Evolutionary conservation across 2,329 filamentous ascomycete species (phyloP), one percentile per base, ranked within the genome.

Genomic region (Elsinoe fawcettii): DNA sequence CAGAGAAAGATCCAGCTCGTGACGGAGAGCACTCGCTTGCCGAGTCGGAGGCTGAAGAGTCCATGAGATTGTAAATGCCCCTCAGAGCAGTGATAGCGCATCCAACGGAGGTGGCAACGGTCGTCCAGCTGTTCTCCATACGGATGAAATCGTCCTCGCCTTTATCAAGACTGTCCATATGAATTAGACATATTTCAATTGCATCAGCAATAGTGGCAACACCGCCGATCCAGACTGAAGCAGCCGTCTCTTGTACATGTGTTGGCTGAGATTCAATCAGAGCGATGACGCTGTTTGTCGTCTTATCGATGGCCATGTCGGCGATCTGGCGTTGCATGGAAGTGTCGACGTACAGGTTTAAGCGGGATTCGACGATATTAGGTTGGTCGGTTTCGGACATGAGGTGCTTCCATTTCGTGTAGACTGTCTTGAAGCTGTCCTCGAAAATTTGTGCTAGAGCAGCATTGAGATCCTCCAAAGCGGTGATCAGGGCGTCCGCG

Each of bases 11-110:
- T 5, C 62, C 62, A 9, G 66, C 59, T 23, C 64, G 66, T 22
- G 57, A 60, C 5, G 58, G 32, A 14, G 61, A 36, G 23, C 39
- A 53, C 32, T 32, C 54, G 34, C 56, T 37, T 1, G 58, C 9
- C 23, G 41, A 34, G 32, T 51, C 37, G 25, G 62, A 36, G 41
- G 60, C 43, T 58, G 69, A 70, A 12, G 68, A 68, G 55, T 58
- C 70, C 70, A 77, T 74, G 57, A 76, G 71, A 59, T 69, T 74
- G 66, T 75, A 76, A 58, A 77, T 71, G 11, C 74, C 73, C 41
- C 73, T 72, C 1, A 77, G 63, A 9, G 72, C 73, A 5, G 72
- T 70, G 32, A 74, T 69, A 32, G 72, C 69, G 7, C 69, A 66
- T 34, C 72, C 68, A 2, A 74, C 70, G 0, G 72, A 70, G 7